phyloP scores from a whole-genome alignment of 345 rosid genomes.

The Syzygium aqueum region DNA sequence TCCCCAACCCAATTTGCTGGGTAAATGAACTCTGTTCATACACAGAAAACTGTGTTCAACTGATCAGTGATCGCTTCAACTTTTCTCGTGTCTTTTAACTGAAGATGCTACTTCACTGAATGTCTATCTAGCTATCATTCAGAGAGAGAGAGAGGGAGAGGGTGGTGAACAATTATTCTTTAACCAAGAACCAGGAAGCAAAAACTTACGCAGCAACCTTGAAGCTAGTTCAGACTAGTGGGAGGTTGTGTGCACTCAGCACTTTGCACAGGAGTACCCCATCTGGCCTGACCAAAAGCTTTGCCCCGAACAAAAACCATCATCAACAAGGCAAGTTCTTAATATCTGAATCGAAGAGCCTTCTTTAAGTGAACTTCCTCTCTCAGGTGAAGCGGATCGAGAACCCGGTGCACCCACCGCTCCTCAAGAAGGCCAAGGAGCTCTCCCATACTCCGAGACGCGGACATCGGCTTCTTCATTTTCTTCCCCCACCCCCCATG shows the following conservation, averaged over 20 bases:
- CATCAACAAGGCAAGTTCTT: not conserved
- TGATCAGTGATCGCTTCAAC: not conserved
- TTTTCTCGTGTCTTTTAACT: not conserved
- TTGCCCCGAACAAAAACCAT: not conserved
- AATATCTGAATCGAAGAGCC: not conserved
- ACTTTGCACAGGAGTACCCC: not conserved
- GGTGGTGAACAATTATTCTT: not conserved
- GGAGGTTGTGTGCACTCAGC: not conserved
- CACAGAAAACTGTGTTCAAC: not conserved
- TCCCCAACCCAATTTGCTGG: constrained; percentile 82
- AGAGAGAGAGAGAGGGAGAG: not conserved
- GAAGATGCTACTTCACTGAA: not conserved
- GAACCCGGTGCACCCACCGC: not conserved
- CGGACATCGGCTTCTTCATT: not conserved
- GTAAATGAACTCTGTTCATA: constrained; percentile 55
- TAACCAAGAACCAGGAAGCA: not conserved
- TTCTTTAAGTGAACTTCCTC: not conserved
- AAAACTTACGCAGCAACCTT: not conserved
- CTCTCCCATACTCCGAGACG: not conserved
- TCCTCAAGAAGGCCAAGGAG: not conserved
- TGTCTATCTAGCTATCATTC: not conserved
- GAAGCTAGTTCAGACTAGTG: not conserved
- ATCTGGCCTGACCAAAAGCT: not conserved
- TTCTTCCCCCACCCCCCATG: not conserved
- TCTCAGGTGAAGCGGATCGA: not conserved